Evolutionary conservation across 2,329 filamentous ascomycete species (phyloP).

Genomic region (Cytospora leucostoma): DNA sequence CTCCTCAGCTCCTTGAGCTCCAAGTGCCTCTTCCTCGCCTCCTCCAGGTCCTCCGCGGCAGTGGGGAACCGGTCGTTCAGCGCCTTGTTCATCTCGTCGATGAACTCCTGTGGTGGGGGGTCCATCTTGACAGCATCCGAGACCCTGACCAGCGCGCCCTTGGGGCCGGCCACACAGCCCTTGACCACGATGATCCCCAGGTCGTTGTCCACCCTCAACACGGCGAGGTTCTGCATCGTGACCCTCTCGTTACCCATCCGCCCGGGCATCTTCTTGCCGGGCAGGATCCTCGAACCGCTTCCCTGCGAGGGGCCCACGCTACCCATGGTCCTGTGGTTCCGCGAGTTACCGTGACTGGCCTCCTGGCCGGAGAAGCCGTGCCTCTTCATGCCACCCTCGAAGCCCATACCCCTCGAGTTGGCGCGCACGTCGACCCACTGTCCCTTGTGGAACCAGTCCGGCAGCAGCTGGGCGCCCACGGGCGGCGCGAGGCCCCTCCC

Average conservation of each 20-base stretch:
- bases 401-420: conserved; percentile 84
- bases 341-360: conserved; percentile 91
- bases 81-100: conserved; percentile 47
- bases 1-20: conserved; percentile 54
- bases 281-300: conserved; percentile 85
- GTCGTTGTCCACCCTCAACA: conserved; percentile 83
- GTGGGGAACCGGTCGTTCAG: conserved; percentile 51
- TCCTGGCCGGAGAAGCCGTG: conserved; percentile 88
- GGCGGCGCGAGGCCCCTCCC: conserved; percentile 67
- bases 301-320: conserved; percentile 88
- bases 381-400: conserved; percentile 96
- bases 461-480: conserved; percentile 73
- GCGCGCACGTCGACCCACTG: conserved; percentile 87
- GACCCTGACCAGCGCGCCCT: conserved; percentile 79
- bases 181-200: conserved; percentile 87
- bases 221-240: conserved; percentile 87
- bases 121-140: conserved; percentile 90
- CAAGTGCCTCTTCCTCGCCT: conserved; percentile 53
- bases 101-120: conserved; percentile 51
- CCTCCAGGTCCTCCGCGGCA: conserved; percentile 48
- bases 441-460: conserved; percentile 89
- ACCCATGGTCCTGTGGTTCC: conserved; percentile 90
- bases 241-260: conserved; percentile 89
- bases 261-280: conserved; percentile 97
- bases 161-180: conserved; percentile 84